Percentiles rank a stretch among this genome's conserved stretches.
Evolutionary conservation across 176 grass and related monocot species (phyloP).

Genomic region (Chrysopogon serrulatus): DNA sequence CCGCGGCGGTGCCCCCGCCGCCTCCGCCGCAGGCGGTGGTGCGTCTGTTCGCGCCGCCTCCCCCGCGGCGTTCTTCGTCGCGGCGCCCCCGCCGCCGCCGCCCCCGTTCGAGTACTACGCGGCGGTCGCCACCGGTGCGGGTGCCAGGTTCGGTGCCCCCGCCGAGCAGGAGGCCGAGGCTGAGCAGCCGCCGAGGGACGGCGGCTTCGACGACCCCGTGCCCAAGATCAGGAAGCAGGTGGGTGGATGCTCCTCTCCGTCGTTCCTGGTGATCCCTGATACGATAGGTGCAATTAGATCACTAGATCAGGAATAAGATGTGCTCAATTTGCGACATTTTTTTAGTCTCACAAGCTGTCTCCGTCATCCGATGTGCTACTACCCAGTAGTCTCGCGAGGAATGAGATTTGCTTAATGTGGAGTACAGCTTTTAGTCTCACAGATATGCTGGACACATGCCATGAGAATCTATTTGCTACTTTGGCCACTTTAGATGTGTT

Average conservation of each 20-base stretch:
- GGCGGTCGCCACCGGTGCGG: not conserved
- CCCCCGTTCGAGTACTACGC: slow-evolving; percentile 63
- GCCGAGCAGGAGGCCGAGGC: slow-evolving; percentile 43
- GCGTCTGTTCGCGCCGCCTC: slow-evolving; percentile 46
- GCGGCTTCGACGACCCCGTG: slow-evolving; percentile 54
- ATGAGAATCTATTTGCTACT: not conserved
- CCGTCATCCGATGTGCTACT: not conserved
- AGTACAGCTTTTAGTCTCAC: not conserved
- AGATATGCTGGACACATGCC: not conserved
- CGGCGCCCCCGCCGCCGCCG: slow-evolving; percentile 36
- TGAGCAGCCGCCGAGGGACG: slow-evolving; percentile 43
- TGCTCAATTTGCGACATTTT: not conserved
- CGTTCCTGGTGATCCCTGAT: not conserved
- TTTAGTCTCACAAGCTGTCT: not conserved
- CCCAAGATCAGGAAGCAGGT: slow-evolving; percentile 95
- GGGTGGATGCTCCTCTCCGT: slow-evolving; percentile 10
- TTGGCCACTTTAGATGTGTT: not conserved
- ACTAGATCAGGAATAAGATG: not conserved
- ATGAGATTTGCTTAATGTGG: not conserved
- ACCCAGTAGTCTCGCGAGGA: too few species aligned
- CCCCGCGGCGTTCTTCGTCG: slow-evolving; percentile 47
- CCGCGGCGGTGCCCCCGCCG: slow-evolving; percentile 21
- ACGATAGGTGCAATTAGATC: not conserved
- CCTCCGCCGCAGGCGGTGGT: slow-evolving; percentile 30
- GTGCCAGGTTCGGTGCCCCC: not conserved